Evolutionary conservation across 2,329 filamentous ascomycete genomes (phyloP), one percentile per base, ranked within the genome.

Genomic region (Byssothecium circinans): DNA sequence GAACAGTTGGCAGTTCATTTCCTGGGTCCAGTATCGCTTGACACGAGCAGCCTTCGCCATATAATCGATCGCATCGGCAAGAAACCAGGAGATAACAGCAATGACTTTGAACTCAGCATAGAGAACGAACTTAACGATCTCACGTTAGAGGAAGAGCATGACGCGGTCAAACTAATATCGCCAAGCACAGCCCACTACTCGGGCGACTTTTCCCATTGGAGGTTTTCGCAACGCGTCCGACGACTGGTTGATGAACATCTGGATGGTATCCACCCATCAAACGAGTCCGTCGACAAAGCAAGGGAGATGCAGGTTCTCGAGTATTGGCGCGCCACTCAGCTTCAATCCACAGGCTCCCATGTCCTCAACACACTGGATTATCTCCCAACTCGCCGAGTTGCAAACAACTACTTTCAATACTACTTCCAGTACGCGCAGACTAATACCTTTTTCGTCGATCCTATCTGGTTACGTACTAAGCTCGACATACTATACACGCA

Each of bases 371-470:
- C 50, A 2, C 38, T 51, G 29, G 44, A 38, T 15, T 17, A 35
- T 20, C 19, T 56, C 18, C 53, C 53, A 5, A 47, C 50, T 20
- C 50, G 47, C n/a, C 41, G 42, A 10, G 47, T 56, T 18, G 70
- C 73, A 15, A 67, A 74, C 20, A 75, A 74, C 38, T 59, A 75
- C 15, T 62, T 73, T 14, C 69, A 74, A 33, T 69, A 71, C 20
- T 74, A 74, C 50, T 74, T 74, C 56, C 74, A 73, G 45, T 72
- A 74, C 53, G 72, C 72, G 11, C 65, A 70, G 39, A 75, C 70
- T 7, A 72, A 74, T 40, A 74, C 74, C 47, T 75, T 72, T 41
- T 75, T 73, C 40, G 66, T 75, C 2, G 72, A 75, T 53, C 67
- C 70, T 50, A 60, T 67, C 30, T 75, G 72, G 72, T 58, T 75